Percentiles rank a stretch among this genome's conserved stretches.
Conservation (phyloP, 176 grass and related monocot genomes). For the Ananas comosus region DNA sequence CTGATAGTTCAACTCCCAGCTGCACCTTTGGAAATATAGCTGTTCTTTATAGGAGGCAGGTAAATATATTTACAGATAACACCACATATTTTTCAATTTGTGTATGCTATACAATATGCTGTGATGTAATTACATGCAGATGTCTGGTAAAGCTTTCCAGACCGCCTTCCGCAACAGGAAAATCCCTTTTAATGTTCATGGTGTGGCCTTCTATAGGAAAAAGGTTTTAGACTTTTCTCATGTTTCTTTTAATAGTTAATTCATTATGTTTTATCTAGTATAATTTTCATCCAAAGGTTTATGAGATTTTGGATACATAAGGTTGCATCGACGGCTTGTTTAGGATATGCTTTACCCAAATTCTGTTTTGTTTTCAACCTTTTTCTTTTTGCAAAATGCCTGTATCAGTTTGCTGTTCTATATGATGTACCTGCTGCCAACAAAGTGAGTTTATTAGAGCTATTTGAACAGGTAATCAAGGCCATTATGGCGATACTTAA, state of each 20-base stretch:
- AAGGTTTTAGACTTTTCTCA: slow-evolving; percentile 40
- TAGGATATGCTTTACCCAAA: neutral
- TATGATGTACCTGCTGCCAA: neutral
- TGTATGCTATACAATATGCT: slow-evolving; percentile 15
- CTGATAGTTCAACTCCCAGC: slow-evolving; percentile 30
- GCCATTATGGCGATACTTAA: slow-evolving; percentile 77
- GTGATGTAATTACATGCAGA: slow-evolving; percentile 34
- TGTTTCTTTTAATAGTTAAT: neutral
- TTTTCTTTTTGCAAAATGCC: neutral
- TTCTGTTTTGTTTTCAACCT: neutral
- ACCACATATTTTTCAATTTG: neutral
- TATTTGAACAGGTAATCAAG: slow-evolving; percentile 54
- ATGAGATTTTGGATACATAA: neutral
- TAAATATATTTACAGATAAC: slow-evolving; percentile 19
- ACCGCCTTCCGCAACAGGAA: slow-evolving; percentile 79
- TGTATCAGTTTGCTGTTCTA: neutral
- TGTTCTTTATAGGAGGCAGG: slow-evolving; percentile 84
- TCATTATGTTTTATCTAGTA: neutral
- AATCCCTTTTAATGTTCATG: slow-evolving; percentile 96
- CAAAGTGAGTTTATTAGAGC: neutral
- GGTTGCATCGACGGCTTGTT: neutral
- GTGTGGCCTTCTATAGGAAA: slow-evolving; percentile 95
- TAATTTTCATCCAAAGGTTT: neutral
- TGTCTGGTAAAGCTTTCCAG: slow-evolving; percentile 97
- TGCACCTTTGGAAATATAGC: slow-evolving; percentile 60